Evolutionary conservation across 2,329 filamentous ascomycete species (phyloP), one percentile per base, ranked within the genome.

Genomic region (Neocucurbitaria cava): DNA sequence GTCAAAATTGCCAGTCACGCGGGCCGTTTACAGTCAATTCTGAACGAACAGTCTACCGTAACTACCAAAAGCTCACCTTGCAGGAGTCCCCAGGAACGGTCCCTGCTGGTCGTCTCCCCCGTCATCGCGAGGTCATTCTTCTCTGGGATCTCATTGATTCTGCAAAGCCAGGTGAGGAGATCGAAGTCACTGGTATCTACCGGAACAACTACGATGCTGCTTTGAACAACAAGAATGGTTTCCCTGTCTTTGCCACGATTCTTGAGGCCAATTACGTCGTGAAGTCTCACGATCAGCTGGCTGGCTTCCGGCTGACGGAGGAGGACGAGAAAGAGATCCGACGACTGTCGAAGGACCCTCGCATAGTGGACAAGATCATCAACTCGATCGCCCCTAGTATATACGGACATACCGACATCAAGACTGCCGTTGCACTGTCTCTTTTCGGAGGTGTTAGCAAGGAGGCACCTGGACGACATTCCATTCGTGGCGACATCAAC

Each of bases 161-260:
- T 60, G 94, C 94, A 38, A 99, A 99, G 79, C 95, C 95, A 24
- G 95, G 95, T 51, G 95, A 99, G 77, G 96, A 99, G 74, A 93
- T 99, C 52, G 95, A 99, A 72, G 88, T 99, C 9, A 98, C 93
- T 7, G 95, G 95, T 60, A 91, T 96, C 65, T 99, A 99, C 79
- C 89, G 92, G 67, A 99, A 99, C 82, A 98, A 96, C 79, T 99
- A 97, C 71, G 94, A 98, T 74, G 93, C 95, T 3, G 92, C 96
- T 66, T 85, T 99, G 49, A 99, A 99, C 80, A 98, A 97, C 80
- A 94, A 95, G 71, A 99, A 98, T 72, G 95, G 95, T 4, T 98
- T 99, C 79, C 95, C 95, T 0, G 95, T 99, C 31, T 99, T 99
- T 76, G 94, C 95, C 4, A 99, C 95, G 0, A 95, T 99, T 54